Conservation (phyloP, 352 stramenopile genomes). For the Phytophthora pinifolia region DNA sequence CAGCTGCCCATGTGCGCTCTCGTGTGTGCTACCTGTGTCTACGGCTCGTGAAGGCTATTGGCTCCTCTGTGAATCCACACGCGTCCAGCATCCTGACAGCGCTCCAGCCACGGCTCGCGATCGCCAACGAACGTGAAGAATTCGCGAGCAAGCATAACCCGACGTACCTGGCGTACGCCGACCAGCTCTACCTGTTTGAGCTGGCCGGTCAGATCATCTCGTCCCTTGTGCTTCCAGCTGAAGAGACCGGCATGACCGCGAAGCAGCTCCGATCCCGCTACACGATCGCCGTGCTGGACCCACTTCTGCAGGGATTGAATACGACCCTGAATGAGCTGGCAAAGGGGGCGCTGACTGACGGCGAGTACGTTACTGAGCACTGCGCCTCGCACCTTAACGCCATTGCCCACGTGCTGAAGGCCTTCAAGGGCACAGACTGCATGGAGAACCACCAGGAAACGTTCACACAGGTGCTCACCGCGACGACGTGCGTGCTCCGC, state of each 20-base stretch:
- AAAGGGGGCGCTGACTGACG: constrained; percentile 27
- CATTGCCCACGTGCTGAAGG: constrained; percentile 83
- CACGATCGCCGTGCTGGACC: constrained; percentile 69
- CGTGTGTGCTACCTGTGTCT: constrained; percentile 85
- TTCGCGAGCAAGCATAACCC: constrained; percentile 41
- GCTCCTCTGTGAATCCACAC: constrained; percentile 67
- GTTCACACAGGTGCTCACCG: constrained; percentile 72
- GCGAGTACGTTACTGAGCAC: constrained; percentile 53
- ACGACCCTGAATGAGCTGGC: constrained; percentile 44
- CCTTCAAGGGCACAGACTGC: constrained; percentile 70
- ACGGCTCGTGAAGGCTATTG: constrained; percentile 79
- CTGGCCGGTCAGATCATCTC: constrained; percentile 82
- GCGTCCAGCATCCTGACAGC: constrained; percentile 69
- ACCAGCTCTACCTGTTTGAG: constrained; percentile 88
- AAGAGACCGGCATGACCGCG: constrained; percentile 43
- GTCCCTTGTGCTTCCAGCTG: constrained; percentile 36
- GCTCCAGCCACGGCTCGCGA: constrained; percentile 62
- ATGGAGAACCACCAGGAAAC: constrained; percentile 79
- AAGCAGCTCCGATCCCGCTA: constrained; percentile 71
- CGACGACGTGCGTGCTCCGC: constrained; percentile 58
- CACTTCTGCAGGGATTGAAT: constrained; percentile 67
- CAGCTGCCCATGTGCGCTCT: constrained; percentile 59
- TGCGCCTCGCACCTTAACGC: constrained; percentile 68
- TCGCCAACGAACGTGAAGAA: constrained; percentile 45
- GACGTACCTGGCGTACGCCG: constrained; percentile 63